A percentile compares a stretch with the other conserved stretches of the same genome.
These are phyloP conservation scores for Gamarada debralockiae DNA, from an alignment of 495 filamentous ascomycete species.

Conservation along the genomic window DNA sequence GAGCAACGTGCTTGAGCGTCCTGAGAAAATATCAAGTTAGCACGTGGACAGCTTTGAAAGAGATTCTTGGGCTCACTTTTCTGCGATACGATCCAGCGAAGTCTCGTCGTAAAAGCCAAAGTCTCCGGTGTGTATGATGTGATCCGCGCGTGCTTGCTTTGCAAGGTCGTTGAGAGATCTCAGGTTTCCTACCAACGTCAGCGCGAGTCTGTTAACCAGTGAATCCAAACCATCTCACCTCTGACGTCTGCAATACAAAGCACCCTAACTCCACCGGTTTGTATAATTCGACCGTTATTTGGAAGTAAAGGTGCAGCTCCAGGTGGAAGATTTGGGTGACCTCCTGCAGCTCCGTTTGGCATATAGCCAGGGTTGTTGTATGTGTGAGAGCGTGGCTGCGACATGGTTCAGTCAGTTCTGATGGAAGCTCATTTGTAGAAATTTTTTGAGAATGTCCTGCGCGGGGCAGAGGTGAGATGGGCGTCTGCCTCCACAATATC, in stretches of 20 bases:
- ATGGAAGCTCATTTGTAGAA: background rate
- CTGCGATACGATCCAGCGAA: conserved; percentile 94
- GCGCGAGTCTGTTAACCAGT: conserved; percentile 8
- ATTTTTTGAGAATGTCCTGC: background rate
- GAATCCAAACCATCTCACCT: conserved; percentile 55
- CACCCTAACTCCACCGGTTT: conserved; percentile 78
- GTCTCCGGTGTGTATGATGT: conserved; percentile 97
- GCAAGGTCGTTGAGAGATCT: conserved; percentile 95
- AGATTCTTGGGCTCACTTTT: conserved; percentile 67
- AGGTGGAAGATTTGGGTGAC: conserved; percentile 39
- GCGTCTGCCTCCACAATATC: background rate
- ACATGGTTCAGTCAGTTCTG: conserved; percentile 4
- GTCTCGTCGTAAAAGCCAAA: conserved; percentile 99
- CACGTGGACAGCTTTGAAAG: conserved; percentile 20
- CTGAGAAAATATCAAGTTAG: conserved; percentile 45
- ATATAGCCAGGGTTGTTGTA: conserved; percentile 36
- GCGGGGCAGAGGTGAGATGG: background rate
- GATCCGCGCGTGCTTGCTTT: conserved; percentile 85
- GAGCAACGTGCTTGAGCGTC: conserved; percentile 95
- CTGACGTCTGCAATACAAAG: conserved; percentile 97
- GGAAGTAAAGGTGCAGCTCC: conserved; percentile 52
- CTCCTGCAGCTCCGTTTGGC: conserved; percentile 46
- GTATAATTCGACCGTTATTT: conserved; percentile 66
- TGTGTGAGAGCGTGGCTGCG: conserved; percentile 24
- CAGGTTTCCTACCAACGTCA: conserved; percentile 68